A percentile compares a stretch with the other conserved stretches of the same genome.
phyloP scores from a whole-genome alignment of 1,139 yeast species.

The Arxiozyma telluris region DNA sequence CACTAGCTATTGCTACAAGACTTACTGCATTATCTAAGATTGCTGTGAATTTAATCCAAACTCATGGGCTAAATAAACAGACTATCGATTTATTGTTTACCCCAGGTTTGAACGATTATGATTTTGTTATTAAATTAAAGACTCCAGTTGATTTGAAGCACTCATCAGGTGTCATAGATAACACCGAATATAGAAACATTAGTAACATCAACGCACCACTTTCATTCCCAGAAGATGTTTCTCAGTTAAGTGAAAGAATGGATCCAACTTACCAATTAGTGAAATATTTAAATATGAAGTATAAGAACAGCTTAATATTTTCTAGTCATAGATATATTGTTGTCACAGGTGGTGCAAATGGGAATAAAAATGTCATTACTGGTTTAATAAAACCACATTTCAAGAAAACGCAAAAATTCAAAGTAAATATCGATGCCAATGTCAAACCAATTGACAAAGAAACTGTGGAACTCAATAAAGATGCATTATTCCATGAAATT shows the following conservation, averaged over 20 bases:
- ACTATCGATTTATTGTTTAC: constrained; percentile 54
- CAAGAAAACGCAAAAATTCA: constrained; percentile 51
- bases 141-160: constrained; percentile 37
- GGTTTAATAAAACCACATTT: constrained; percentile 72
- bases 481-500: constrained; percentile 68
- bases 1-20: constrained; percentile 76
- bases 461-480: constrained; percentile 60
- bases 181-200: constrained; percentile 58
- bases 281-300: constrained; percentile 47
- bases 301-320: constrained; percentile 47
- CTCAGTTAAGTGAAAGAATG: constrained; percentile 33
- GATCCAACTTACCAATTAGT: constrained; percentile 51
- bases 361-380: constrained; percentile 46
- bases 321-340: constrained; percentile 49
- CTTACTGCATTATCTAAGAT: constrained; percentile 80
- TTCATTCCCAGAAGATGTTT: constrained; percentile 28
- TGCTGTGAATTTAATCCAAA: constrained; percentile 47
- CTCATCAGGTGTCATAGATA: constrained; percentile 49
- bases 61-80: constrained; percentile 38
- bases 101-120: constrained; percentile 79
- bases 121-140: constrained; percentile 58
- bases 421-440: constrained; percentile 71
- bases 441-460: constrained; percentile 51
- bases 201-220: constrained; percentile 26
- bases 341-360: constrained; percentile 37